These are phyloP conservation scores for Pleurotus platypus DNA, from an alignment of 768 basidiomycete species.

Conservation along the genomic window DNA sequence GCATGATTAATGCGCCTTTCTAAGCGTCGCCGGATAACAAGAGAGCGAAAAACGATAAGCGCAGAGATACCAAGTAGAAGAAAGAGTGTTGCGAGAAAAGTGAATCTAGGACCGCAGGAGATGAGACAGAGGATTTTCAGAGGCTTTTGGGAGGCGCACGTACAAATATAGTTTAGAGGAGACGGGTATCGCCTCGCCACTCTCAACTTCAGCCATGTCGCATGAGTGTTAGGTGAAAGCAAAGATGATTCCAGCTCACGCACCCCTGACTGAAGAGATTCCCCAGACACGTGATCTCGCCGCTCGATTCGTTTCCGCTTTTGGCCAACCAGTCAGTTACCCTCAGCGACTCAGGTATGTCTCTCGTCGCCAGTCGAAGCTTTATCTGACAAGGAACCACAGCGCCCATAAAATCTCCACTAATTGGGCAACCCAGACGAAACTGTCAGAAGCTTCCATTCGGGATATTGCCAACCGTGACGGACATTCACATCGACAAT, in stretches of 20 bases:
- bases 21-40: conserved; percentile 55
- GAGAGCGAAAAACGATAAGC: conserved; percentile 42
- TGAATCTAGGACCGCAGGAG: not conserved
- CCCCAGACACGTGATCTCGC: not conserved
- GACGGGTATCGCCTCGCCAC: not conserved
- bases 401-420: too few relatives aligned
- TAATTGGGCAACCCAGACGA: too few relatives aligned
- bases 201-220: conserved; percentile 1
- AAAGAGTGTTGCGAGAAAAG: conserved; percentile 7
- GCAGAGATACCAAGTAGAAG: conserved; percentile 2
- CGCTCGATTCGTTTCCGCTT: not conserved
- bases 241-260: not conserved
- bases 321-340: not conserved
- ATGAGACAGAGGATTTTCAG: not conserved
- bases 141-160: not conserved
- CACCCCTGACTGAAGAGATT: not conserved
- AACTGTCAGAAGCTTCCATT: too few relatives aligned
- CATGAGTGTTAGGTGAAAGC: too few relatives aligned
- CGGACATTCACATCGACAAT: too few relatives aligned
- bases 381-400: not conserved
- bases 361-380: not conserved
- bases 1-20: conserved; percentile 51
- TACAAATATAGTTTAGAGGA: conserved; percentile 6
- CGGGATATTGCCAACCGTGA: too few relatives aligned
- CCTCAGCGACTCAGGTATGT: not conserved